Base-by-base conservation (phyloP, 2,329 filamentous ascomycete species). In the Nemania sp. region DNA sequence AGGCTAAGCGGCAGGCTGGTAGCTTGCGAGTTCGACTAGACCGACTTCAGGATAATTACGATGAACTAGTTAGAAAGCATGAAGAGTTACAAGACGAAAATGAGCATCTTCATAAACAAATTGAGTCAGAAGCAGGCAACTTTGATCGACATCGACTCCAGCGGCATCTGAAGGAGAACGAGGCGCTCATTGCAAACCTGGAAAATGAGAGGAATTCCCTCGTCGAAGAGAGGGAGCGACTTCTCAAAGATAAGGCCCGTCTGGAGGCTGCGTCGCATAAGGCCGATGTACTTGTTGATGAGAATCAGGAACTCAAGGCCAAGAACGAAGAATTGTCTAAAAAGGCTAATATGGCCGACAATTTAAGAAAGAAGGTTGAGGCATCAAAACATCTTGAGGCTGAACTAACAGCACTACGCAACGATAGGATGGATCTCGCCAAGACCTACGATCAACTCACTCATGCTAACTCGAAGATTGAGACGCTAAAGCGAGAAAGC, bases 121-220 rank as follows among this genome's bases (percentile, higher is more conserved):
- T 88, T 49, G 84, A 87, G 62, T 80, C 83, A 35, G 85, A 88
- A 76, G 82, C 86, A 8, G 84, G 75, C 79, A 86, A 62, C 76
- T 86, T 59, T 77, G 82, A 72, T 82, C 84, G 73, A 79, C 87
- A 80, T 80, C 83, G 77, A 72, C 80, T 91, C 72, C 83, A 90
- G 72, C 80, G 82, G 51, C 86, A 86, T 71, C 81, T 90, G 26
- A 86, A 87, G 47, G 88, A 93, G 73, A 89, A 92, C 74, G 90
- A 93, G 77, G 86, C 90, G 66, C 83, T 93, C 57, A 94, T 94
- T 75, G 88, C 89, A 45, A 86, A 84, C 26, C 87, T 93, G 72
- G 92, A 94, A 77, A 85, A 86, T 22, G 87, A 92, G 72, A 80
- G 90, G 11, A 87, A 91, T 64, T 82, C 85, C 35, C 79, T 85